Percentiles rank a stretch among this genome's conserved stretches.
These are phyloP conservation scores for Thraustochytrium striatum DNA, from an alignment of 352 stramenopile species.

Conservation along the genomic window DNA sequence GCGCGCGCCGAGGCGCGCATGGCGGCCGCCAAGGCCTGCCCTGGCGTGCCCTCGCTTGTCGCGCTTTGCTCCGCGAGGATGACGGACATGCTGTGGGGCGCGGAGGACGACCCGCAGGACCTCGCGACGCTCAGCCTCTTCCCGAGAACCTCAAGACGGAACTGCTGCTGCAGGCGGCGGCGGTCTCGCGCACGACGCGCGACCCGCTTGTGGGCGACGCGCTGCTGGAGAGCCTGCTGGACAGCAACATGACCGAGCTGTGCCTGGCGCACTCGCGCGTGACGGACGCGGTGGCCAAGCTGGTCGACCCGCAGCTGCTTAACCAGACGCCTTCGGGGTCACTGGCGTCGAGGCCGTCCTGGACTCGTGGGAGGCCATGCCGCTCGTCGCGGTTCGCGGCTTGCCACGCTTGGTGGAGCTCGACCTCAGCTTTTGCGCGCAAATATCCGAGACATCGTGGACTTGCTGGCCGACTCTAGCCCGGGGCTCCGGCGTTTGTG, in stretches of 20 bases:
- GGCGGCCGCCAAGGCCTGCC: no score
- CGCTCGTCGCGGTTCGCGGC: background rate
- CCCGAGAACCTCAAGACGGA: background rate
- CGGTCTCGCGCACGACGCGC: background rate
- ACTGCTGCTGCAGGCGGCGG: background rate
- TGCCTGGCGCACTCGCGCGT: background rate
- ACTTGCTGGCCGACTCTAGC: background rate
- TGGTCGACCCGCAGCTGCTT: background rate
- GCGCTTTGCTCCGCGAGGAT: background rate
- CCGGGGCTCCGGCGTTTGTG: background rate
- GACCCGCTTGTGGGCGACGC: background rate
- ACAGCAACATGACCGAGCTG: background rate
- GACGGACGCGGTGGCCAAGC: background rate
- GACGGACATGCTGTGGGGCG: background rate
- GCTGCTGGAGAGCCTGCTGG: background rate
- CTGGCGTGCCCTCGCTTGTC: background rate
- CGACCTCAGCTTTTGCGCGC: background rate
- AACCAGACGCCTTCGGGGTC: no score
- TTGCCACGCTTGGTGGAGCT: background rate
- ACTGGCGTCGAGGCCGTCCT: background rate
- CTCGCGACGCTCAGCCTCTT: background rate
- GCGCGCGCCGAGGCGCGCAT: no score
- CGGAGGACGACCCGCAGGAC: background rate
- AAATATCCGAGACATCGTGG: background rate
- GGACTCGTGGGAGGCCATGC: background rate